phyloP scores from a whole-genome alignment of 192 early-diverging fungal species.

The Podila epicladia region DNA sequence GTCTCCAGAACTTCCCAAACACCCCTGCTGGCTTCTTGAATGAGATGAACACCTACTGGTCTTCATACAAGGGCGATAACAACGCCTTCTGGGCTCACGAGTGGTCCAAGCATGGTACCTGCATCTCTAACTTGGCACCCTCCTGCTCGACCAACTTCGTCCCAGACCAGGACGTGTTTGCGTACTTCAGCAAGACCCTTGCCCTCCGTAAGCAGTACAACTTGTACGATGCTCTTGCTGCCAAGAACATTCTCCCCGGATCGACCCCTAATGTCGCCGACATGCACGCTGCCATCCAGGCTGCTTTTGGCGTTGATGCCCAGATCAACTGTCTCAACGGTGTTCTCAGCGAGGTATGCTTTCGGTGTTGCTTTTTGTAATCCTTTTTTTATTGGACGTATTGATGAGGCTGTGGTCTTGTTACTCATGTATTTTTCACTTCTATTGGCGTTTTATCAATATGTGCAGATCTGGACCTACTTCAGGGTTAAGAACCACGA shows the following conservation, averaged over 20 bases:
- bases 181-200: constrained; percentile 66
- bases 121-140: constrained; percentile 73
- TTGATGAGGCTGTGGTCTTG: neutral
- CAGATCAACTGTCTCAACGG: constrained; percentile 56
- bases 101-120: constrained; percentile 86
- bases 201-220: constrained; percentile 66
- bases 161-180: constrained; percentile 63
- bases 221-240: constrained; percentile 60
- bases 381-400: neutral
- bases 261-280: constrained; percentile 47
- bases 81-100: constrained; percentile 87
- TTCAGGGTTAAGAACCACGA: constrained; percentile 20
- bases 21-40: constrained; percentile 45
- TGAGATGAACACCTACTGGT: constrained; percentile 77
- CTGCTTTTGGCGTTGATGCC: constrained; percentile 45
- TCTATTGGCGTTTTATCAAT: neutral
- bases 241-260: constrained; percentile 58
- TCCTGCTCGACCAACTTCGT: constrained; percentile 59
- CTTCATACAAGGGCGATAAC: constrained; percentile 78
- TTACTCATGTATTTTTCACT: neutral
- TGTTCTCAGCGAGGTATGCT: constrained; percentile 49
- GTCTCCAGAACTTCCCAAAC: constrained; percentile 52
- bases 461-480: constrained; percentile 18
- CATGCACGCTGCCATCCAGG: constrained; percentile 50
- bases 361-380: neutral